Percentiles rank a stretch among this genome's conserved stretches.
phyloP scores from a whole-genome alignment of 192 early-diverging fungal genomes.

The Jimgerdemannia lactiflua region DNA sequence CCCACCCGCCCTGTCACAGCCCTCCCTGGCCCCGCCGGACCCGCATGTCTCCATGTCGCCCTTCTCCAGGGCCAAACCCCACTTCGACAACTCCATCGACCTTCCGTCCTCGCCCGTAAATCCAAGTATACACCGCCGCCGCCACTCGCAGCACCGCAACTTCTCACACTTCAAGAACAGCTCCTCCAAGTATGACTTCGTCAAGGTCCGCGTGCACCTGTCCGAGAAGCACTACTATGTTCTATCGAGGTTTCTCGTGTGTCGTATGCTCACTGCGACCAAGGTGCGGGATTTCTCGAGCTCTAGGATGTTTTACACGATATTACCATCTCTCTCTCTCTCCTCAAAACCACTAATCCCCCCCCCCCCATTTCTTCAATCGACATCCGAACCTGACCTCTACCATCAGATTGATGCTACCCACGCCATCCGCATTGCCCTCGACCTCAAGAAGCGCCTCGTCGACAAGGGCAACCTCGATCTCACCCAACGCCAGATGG shows the following conservation, averaged over 20 bases:
- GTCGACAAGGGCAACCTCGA: constrained; percentile 14
- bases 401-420: constrained; percentile 2
- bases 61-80: too few species aligned
- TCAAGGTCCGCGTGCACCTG: constrained; percentile 21
- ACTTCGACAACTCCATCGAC: too few species aligned
- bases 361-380: too few species aligned
- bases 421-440: constrained; percentile 24
- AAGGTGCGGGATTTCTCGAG: constrained; percentile 7
- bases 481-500: constrained; percentile 11
- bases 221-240: constrained; percentile 26
- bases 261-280: constrained; percentile 23
- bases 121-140: too few species aligned
- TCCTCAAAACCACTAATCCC: too few species aligned
- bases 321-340: too few species aligned
- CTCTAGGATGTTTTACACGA: too few species aligned
- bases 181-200: constrained; percentile 26
- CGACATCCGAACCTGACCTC: neutral
- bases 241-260: constrained; percentile 21
- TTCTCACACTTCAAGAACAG: constrained; percentile 9
- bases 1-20: too few species aligned
- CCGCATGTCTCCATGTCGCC: too few species aligned
- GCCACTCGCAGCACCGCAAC: neutral
- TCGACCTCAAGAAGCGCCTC: constrained; percentile 23
- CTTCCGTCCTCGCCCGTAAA: too few species aligned
- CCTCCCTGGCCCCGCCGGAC: too few species aligned